Conservation (phyloP, 2,329 filamentous ascomycete genomes). For the Huntiella omanensis region DNA sequence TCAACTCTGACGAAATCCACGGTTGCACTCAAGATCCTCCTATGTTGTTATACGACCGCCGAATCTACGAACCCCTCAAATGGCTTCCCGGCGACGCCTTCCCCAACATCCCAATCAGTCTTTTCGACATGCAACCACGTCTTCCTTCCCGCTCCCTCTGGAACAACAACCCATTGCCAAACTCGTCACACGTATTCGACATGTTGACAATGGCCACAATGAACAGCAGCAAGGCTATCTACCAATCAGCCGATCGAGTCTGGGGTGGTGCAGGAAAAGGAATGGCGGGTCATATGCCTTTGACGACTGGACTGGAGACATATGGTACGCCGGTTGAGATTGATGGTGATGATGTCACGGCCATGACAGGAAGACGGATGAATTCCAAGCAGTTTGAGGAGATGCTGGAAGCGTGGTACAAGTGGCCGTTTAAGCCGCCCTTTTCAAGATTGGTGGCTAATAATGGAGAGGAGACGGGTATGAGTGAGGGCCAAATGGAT, state of each 20-base stretch:
- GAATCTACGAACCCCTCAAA: constrained; percentile 50
- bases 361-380: constrained; percentile 28
- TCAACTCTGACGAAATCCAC: constrained; percentile 34
- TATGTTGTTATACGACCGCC: constrained; percentile 47
- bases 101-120: constrained; percentile 35
- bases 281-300: constrained; percentile 28
- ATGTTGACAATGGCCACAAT: constrained; percentile 23
- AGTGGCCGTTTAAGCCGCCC: constrained; percentile 44
- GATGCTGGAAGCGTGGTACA: constrained; percentile 38
- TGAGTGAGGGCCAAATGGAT: not conserved
- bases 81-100: constrained; percentile 43
- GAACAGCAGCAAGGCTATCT: constrained; percentile 19
- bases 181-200: constrained; percentile 22
- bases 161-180: constrained; percentile 29
- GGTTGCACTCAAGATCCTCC: constrained; percentile 30
- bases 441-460: constrained; percentile 30
- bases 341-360: constrained; percentile 18
- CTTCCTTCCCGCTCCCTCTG: constrained; percentile 29
- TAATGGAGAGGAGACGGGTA: constrained; percentile 15
- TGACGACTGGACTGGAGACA: constrained; percentile 25
- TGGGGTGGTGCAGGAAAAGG: constrained; percentile 41
- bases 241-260: constrained; percentile 29
- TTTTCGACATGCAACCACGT: constrained; percentile 51
- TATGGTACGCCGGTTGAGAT: constrained; percentile 25
- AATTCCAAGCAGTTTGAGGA: constrained; percentile 37